Base-by-base conservation (phyloP, 768 basidiomycete species). In the Leccinum sublutescens region DNA sequence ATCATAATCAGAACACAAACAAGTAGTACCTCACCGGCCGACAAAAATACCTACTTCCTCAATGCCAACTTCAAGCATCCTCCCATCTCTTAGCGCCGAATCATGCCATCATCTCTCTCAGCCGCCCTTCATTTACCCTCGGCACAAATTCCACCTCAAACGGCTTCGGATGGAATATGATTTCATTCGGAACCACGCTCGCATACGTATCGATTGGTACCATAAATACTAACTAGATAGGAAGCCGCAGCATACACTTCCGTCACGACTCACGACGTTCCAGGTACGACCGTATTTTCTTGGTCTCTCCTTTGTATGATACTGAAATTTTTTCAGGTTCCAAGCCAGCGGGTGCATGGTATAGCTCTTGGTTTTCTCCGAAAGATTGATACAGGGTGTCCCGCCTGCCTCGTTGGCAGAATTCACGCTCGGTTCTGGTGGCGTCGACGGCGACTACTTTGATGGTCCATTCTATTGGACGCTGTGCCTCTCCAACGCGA, bases 391-490 rank as follows among this genome's bases (percentile, higher is more conserved):
- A 33, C 12, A 81, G 80, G 85, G 85, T 53, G 79, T 85, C n/a
- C 86, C 87, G 27, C 89, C 88, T 47, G 87, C 83, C 11, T 80
- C 82, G 4, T 74, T 89, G 34, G 88, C 88, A 1, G 87, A 89
- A 62, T 89, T 82, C 75, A 88, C 85, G n/a, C 71, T 89, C 7
- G 78, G 68, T 2, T 66, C 70, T 47, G 78, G 75, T 14, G 78
- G 75, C 52, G 21, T 48, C 1, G 27, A 29, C 27, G 27, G 27
- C 7, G 88, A 89, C 61, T 85, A 75, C 61, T 89, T 86, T 56
- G 86, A 88, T 67, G 82, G 85, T 85, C 54, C 14, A 74, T 55
- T 14, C 19, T 21, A 12, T 47, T 15, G 17, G 33, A 49, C 21
- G 7, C 5, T 6, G 40, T 31, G 7, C 5, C 7, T 21, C 6